Base-by-base conservation (phyloP, 2,329 filamentous ascomycete genomes). In the Celoporthe dispersa region DNA sequence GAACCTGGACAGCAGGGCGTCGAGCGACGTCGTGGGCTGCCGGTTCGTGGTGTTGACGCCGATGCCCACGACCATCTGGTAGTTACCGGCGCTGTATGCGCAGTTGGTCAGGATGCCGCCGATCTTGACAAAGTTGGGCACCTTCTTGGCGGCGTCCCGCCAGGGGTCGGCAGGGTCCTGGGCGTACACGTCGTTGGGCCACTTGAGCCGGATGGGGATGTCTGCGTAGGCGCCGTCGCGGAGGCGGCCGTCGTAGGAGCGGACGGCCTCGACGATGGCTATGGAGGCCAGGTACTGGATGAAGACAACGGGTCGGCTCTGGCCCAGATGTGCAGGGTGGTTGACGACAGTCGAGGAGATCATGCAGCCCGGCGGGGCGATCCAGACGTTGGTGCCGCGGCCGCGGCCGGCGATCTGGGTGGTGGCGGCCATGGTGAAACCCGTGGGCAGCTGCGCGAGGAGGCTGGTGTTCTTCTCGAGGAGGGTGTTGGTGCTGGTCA, bases 81-180 rank as follows among this genome's bases (percentile, higher is more conserved):
- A 98, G 73, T 90, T 87, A 35, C 90, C 90, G 7, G 88, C 86
- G 7, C 87, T 88, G 82, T 96, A 98, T 70, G 90, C 89, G 72
- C 93, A 96, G 78, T 97, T 97, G 8, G 97, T 92, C 2, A 98
- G 86, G 72, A 99, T 96, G 7, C 96, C 96, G 67, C 93, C 94
- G 67, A 99, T 94, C 77, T 99, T 99, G 74, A 94, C 90, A 75
- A 96, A 96, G 1, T 82, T 79, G 1, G 83, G 84, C 62, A 84
- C 66, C 57, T 44, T 48, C 4, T 22, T 64, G 28, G 41, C 41
- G 16, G 48, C 57, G 41, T 57, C 55, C 25, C 39, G 57, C 63
- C 64, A 70, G 25, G 70, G 70, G 25, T 41, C 85, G 67, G 80
- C 83, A 7, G 87, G 92, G 76, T 94, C 91, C 31, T 88, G 84